Evolutionary conservation across 345 rosid species (phyloP), one percentile per base, ranked within the genome.

Genomic region (Arabidopsis suecica): DNA sequence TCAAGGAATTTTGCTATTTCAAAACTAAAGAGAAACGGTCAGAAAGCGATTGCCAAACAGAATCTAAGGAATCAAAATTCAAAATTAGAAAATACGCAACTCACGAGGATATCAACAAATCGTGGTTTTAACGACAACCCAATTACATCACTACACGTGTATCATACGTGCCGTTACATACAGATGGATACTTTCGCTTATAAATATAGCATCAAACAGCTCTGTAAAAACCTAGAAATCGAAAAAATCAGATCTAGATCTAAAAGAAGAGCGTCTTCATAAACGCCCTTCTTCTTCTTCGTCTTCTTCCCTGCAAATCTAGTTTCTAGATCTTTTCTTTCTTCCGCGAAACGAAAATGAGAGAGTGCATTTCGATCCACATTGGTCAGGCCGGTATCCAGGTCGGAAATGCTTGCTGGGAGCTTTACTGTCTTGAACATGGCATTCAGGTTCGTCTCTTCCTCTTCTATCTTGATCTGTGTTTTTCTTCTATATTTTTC

Each of bases 381-480:
- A 88, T 88, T 62, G 93, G 93, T 42, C 91, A 88, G 69, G 93
- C 93, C 55, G 91, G 93, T 68, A 88, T 88, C 57, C 93, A 88
- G 82, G 93, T 88, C 68, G 91, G 93, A 48, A 88, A 88, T 56
- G 89, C 93, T 50, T 88, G 93, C 65, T 88, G 93, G 93, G 93
- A 88, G 73, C 90, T 88, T 83, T 73, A 78, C 69, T 73, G 82
- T 53, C 78, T 88, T 63, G 93, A 87, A 71, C 91, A 87, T 69
- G 93, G 93, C 28, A 85, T 89, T 50, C 91, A 89, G 91, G 93
- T 89, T 42, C 30, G 30, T 9, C 38, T 72, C 56, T 5, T 51
- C 30, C 3, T 54, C 44, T 32, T 9, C 3, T 18, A 0, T 44
- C 1, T 63, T 42, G 51, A 47, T 69, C 45, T 49, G n/a, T 32